A percentile compares a stretch with the other conserved stretches of the same genome.
phyloP scores from a whole-genome alignment of 31 red algal species.

The Odonthalia washingtoniensis region DNA sequence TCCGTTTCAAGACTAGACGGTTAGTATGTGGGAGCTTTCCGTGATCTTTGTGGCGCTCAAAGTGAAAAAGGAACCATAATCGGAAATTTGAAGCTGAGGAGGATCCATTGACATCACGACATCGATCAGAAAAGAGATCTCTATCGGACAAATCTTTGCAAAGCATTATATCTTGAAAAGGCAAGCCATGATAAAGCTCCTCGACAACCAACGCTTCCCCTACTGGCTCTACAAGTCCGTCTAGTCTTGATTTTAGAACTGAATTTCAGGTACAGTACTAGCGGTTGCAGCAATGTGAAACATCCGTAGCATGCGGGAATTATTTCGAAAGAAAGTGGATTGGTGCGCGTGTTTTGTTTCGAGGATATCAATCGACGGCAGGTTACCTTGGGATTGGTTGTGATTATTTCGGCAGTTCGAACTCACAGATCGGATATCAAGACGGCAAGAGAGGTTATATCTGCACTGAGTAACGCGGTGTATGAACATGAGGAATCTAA shows the following conservation, averaged over 20 bases:
- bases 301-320: too few species aligned
- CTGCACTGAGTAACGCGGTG: constrained; percentile 69
- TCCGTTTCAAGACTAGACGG: not conserved
- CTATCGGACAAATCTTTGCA: constrained; percentile 37
- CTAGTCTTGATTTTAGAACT: not conserved
- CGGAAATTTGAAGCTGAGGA: not conserved
- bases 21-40: not conserved
- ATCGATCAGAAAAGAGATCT: not conserved
- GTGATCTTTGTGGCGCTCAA: not conserved
- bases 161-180: constrained; percentile 46
- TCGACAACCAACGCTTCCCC: constrained; percentile 45
- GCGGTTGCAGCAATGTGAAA: too few species aligned
- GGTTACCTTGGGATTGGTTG: constrained; percentile 53
- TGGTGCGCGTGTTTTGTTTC: too few species aligned
- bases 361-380: too few species aligned
- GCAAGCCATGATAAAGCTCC: constrained; percentile 35
- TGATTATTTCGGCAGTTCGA: constrained; percentile 34
- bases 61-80: not conserved
- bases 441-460: constrained; percentile 38
- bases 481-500: constrained; percentile 55
- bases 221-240: constrained; percentile 30
- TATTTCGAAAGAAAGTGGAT: too few species aligned
- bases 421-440: constrained; percentile 25
- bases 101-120: not conserved
- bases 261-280: not conserved